A percentile compares a stretch with the other conserved stretches of the same genome.
These are phyloP conservation scores for Colletotrichum aenigma DNA, from an alignment of 2,329 filamentous ascomycete genomes.

Conservation along the genomic window DNA sequence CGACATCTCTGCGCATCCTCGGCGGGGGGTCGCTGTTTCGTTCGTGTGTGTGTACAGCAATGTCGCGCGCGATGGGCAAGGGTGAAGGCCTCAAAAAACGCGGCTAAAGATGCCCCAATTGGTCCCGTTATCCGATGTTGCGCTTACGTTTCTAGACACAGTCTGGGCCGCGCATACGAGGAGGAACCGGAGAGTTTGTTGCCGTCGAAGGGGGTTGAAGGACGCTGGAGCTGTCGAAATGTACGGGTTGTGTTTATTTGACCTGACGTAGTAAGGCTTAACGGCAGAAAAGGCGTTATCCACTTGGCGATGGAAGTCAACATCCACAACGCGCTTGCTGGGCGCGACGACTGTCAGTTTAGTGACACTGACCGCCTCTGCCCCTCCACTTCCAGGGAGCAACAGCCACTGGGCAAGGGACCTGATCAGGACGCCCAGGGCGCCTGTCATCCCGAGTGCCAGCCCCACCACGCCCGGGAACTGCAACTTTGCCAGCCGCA, in stretches of 20 bases:
- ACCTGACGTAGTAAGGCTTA: slow-evolving; percentile 17
- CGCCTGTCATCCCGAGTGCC: slow-evolving; percentile 4
- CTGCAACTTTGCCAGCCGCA: neutral
- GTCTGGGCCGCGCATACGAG: neutral
- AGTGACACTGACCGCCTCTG: neutral
- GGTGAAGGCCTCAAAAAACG: neutral
- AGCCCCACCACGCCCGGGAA: neutral
- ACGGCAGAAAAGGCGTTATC: slow-evolving; percentile 12
- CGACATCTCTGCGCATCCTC: slow-evolving; percentile 44
- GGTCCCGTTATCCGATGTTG: neutral
- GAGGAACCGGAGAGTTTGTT: neutral
- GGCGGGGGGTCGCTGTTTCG: neutral
- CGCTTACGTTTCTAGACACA: neutral
- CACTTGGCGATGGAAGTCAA: neutral
- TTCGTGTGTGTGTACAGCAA: neutral
- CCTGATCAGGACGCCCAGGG: neutral
- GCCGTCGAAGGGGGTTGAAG: neutral
- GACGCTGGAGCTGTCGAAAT: neutral
- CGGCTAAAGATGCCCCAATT: neutral
- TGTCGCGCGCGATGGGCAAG: neutral
- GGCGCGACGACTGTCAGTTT: neutral
- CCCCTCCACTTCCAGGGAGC: neutral
- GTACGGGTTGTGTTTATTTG: slow-evolving; percentile 16
- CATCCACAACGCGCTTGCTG: neutral
- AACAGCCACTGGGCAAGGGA: neutral